Evolutionary conservation across 805 yeast species (phyloP), one percentile per base, ranked within the genome.

Genomic region (Hanseniaspora lindneri): DNA sequence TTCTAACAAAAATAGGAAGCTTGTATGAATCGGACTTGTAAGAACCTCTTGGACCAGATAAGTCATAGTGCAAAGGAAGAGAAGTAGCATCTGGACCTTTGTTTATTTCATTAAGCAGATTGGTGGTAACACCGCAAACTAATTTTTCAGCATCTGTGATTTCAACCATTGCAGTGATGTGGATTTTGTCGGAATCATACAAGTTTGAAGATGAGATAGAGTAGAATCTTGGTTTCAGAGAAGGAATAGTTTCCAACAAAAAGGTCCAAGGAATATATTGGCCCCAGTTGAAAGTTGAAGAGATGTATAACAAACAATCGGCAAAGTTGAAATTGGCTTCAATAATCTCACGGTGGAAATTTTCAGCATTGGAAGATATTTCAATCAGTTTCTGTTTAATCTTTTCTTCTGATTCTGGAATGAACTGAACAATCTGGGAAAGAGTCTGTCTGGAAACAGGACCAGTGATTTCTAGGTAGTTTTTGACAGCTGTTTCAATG

Each of bases 161-260:
- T 68, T 92, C 97, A 37, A 89, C 96, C 46, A 88, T 94, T 2
- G 96, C 95, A 17, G 97, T 92, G 52, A 88, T 72, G 56, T 85
- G 86, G 51, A 88, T 73, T 17, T 74, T 72, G 46, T 79, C 73
- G 62, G 85, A 85, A 59, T 85, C 92, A 50, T 78, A 72, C 47
- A 77, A 64, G 1, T 94, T 80, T 4, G 96, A 85, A 1, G 96
- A 88, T 2, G 96, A 88, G 56, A 89, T 89, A 20, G 97, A 89
- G 67, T 89, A 89, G 68, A 86, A 89, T 65, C 98, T 88, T 36
- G 96, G 95, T 64, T 83, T 94, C 59, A 92, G 69, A 56, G 78
- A 83, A 37, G 87, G 75, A 53, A 92, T 64, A 27, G 81, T 73
- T 68, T 89, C 98, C 56, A 88, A 70, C 34, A 92, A 65, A 60